Evolutionary conservation across 441 rosid genomes (phyloP).

Genomic region (Erysimum cheiri): DNA sequence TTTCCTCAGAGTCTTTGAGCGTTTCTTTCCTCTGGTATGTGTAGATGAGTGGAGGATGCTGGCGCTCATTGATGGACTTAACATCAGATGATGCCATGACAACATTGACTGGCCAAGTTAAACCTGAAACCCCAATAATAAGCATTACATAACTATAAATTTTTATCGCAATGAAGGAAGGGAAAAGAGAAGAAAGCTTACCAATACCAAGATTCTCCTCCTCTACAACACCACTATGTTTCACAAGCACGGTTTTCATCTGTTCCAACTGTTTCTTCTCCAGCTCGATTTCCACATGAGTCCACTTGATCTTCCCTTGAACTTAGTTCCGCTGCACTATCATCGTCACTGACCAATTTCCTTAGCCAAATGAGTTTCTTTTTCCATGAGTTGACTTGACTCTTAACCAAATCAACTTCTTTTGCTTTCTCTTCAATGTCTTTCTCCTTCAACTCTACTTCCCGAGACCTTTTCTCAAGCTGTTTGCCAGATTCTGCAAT

Average conservation of each 20-base stretch:
- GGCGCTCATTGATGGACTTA: background rate
- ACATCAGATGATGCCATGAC: background rate
- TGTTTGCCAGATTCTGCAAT: conserved; percentile 7
- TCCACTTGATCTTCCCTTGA: background rate
- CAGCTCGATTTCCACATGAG: background rate
- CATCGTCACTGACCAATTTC: background rate
- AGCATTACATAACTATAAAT: background rate
- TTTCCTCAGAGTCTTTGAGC: background rate
- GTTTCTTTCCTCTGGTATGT: background rate
- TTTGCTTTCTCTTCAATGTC: conserved; percentile 1
- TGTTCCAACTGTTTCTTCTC: background rate
- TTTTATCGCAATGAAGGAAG: background rate
- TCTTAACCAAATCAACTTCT: conserved; percentile 1
- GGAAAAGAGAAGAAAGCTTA: background rate
- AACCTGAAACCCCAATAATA: background rate
- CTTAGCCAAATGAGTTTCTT: background rate
- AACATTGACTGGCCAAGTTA: background rate
- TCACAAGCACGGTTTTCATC: background rate
- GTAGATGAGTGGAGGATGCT: background rate
- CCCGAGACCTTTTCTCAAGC: conserved; percentile 7
- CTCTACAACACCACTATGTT: background rate
- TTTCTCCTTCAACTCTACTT: background rate
- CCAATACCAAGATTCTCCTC: conserved; percentile 3
- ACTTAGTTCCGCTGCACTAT: background rate
- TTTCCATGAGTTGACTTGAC: conserved; percentile 9